Conservation (phyloP, 306 rosid species). For the Fagus sylvatica region DNA sequence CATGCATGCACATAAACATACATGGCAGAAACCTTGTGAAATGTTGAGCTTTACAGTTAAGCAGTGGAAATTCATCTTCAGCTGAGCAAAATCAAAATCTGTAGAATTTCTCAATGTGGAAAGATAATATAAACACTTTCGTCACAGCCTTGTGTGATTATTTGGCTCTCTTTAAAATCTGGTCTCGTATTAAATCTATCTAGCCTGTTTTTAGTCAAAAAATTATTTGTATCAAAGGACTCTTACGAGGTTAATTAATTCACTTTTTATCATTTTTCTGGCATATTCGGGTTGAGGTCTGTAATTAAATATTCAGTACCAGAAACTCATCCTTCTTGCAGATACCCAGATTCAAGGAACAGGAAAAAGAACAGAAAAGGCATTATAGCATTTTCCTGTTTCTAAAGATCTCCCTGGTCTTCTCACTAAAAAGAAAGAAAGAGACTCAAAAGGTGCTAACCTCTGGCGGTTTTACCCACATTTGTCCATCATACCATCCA, state of each 20-base stretch:
- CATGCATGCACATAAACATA: neutral
- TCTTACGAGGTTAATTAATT: neutral
- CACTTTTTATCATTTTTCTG: neutral
- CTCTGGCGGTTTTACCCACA: constrained; percentile 99
- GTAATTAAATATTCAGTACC: neutral
- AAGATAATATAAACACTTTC: neutral
- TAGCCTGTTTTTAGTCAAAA: neutral
- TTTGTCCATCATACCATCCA: constrained; percentile 99
- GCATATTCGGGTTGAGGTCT: neutral
- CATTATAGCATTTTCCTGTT: neutral
- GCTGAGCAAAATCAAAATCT: neutral
- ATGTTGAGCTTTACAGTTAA: neutral
- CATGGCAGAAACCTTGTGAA: neutral
- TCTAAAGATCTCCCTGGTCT: neutral
- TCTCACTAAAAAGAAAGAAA: constrained; percentile 14
- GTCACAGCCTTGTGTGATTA: neutral
- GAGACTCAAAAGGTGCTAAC: constrained; percentile 42
- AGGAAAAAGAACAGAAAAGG: constrained; percentile 2
- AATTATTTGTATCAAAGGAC: neutral
- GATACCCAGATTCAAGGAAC: neutral
- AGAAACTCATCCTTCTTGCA: neutral
- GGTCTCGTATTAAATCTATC: neutral
- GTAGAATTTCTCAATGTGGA: neutral
- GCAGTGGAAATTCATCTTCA: neutral
- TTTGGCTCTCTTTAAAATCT: neutral